Percentiles rank a stretch among this genome's conserved stretches.
Evolutionary conservation across 345 rosid species (phyloP).

Genomic region (Citropsis articulata): DNA sequence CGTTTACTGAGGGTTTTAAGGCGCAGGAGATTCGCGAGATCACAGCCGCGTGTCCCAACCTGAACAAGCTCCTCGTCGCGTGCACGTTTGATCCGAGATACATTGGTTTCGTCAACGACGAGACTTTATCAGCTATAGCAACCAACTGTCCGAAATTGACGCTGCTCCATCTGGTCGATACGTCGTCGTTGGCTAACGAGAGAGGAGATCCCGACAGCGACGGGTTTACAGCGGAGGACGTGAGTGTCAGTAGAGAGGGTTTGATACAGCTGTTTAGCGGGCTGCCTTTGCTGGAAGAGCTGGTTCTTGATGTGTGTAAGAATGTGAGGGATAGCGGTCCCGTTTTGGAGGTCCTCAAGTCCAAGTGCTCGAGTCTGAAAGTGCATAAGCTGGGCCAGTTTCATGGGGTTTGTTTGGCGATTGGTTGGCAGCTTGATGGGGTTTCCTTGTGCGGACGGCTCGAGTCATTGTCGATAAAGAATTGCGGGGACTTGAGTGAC

Average conservation of each 20-base stretch:
- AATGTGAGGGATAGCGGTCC: constrained; percentile 59
- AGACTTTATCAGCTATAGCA: constrained; percentile 59
- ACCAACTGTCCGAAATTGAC: constrained; percentile 56
- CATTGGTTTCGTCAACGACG: constrained; percentile 71
- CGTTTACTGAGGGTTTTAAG: constrained; percentile 73
- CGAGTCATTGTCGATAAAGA: constrained; percentile 55
- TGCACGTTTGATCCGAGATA: constrained; percentile 79
- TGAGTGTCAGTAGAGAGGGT: constrained; percentile 40
- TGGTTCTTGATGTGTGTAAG: constrained; percentile 62
- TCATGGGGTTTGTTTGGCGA: constrained; percentile 62
- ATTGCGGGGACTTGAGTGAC: constrained; percentile 63
- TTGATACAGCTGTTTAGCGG: constrained; percentile 49
- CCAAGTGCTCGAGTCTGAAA: constrained; percentile 53
- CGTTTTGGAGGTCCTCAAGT: constrained; percentile 53
- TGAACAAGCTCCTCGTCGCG: constrained; percentile 51
- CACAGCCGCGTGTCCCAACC: constrained; percentile 59
- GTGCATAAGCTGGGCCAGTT: constrained; percentile 63
- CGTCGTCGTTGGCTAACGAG: constrained; percentile 37
- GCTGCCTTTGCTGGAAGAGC: constrained; percentile 55
- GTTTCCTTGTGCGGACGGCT: constrained; percentile 68
- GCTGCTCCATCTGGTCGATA: constrained; percentile 65
- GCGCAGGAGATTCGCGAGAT: constrained; percentile 59
- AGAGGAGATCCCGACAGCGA: constrained; percentile 48
- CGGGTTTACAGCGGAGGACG: constrained; percentile 49
- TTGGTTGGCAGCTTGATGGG: constrained; percentile 66